These are phyloP conservation scores for Lactifluus volemus DNA, from an alignment of 768 basidiomycete genomes.

Conservation along the genomic window DNA sequence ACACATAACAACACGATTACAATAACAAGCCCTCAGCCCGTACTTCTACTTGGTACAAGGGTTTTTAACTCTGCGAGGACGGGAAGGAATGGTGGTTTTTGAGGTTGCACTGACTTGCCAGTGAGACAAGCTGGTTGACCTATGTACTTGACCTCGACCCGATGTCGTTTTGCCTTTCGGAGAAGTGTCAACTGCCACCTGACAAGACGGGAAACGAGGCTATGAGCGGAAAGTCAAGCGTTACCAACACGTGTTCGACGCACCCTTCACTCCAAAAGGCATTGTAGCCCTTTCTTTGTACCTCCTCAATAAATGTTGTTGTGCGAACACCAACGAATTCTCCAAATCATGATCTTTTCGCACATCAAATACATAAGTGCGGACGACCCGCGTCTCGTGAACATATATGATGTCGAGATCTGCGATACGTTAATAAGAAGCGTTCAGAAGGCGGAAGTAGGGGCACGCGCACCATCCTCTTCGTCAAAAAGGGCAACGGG, in stretches of 20 bases:
- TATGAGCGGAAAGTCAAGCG: not conserved
- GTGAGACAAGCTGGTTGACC: constrained; percentile 55
- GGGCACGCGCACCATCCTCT: constrained; percentile 39
- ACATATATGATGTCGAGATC: constrained; percentile 54
- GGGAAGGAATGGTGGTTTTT: constrained; percentile 59
- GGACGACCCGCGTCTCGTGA: constrained; percentile 42
- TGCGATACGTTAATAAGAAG: constrained; percentile 20
- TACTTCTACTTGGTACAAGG: not conserved
- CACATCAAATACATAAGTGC: constrained; percentile 58
- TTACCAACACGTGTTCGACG: constrained; percentile 10
- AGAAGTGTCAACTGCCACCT: constrained; percentile 64
- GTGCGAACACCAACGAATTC: constrained; percentile 52
- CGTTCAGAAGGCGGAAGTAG: not conserved
- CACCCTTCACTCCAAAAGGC: constrained; percentile 61
- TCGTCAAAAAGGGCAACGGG: constrained; percentile 59
- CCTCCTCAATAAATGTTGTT: constrained; percentile 53
- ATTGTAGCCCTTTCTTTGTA: constrained; percentile 50
- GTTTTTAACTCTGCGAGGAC: constrained; percentile 39
- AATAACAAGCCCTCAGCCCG: not conserved
- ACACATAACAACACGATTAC: constrained; percentile 8
- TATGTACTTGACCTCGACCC: constrained; percentile 61
- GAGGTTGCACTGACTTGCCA: constrained; percentile 37
- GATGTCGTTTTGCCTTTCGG: constrained; percentile 51
- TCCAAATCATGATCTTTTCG: constrained; percentile 39
- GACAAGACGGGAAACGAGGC: not conserved